A percentile compares a stretch with the other conserved stretches of the same genome.
phyloP scores from a whole-genome alignment of 108 stramenopile genomes.

The Cyclostephanos invisitatus region DNA sequence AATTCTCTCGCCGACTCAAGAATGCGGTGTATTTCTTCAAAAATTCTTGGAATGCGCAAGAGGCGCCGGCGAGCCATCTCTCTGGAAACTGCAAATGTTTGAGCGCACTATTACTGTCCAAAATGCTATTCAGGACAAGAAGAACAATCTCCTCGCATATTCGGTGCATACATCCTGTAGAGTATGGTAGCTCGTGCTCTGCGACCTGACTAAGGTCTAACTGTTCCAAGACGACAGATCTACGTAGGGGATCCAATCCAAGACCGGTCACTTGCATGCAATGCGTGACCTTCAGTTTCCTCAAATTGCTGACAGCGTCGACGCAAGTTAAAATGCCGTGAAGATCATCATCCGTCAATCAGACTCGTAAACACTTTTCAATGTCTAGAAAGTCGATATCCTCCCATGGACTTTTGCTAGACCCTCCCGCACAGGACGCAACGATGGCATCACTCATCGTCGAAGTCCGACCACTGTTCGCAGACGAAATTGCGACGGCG shows the following conservation, averaged over 20 bases:
- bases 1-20: not conserved
- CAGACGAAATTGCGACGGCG: not conserved
- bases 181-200: not conserved
- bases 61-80: not conserved
- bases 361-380: not conserved
- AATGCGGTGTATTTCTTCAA: no score
- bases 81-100: slow-evolving; percentile 8
- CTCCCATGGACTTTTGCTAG: not conserved
- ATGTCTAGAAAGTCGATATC: slow-evolving; percentile 1
- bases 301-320: not conserved
- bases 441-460: not conserved
- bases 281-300: slow-evolving; percentile 5
- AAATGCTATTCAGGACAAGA: slow-evolving; percentile 6
- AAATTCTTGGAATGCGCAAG: not conserved
- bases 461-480: not conserved
- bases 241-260: slow-evolving; percentile 13
- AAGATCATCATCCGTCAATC: slow-evolving; percentile 20
- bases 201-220: slow-evolving; percentile 4
- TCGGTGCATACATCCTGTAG: not conserved
- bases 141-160: slow-evolving; percentile 4
- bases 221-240: slow-evolving; percentile 5
- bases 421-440: not conserved
- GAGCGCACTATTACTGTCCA: slow-evolving; percentile 2
- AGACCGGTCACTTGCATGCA: slow-evolving; percentile 7
- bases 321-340: slow-evolving; percentile 7